Conservation (phyloP, 495 filamentous ascomycete genomes). For the Amniculicola lignicola region DNA sequence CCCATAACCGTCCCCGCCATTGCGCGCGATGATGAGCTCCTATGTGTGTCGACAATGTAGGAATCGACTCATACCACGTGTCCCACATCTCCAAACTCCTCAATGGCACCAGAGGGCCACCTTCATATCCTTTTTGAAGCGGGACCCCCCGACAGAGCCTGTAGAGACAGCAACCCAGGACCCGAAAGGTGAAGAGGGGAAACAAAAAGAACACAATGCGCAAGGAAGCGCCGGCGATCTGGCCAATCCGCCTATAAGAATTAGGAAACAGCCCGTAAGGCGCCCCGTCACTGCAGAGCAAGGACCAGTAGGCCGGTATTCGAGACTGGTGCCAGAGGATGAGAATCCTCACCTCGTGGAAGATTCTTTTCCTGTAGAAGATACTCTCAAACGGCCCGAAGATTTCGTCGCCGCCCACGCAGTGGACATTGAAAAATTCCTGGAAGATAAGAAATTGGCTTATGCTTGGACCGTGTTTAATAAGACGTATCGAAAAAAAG, state of each 20-base stretch:
- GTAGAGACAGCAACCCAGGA: not conserved
- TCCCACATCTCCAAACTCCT: not conserved
- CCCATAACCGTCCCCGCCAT: conserved; percentile 1
- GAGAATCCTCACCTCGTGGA: no score
- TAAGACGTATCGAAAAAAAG: conserved; percentile 21
- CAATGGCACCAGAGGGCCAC: conserved; percentile 29
- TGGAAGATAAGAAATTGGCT: no score
- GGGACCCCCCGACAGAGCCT: not conserved
- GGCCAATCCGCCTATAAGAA: not conserved
- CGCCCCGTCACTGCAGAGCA: no score
- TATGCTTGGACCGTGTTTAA: conserved; percentile 46
- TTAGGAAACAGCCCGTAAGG: no score
- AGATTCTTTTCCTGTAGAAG: no score
- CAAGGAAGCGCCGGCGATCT: no score
- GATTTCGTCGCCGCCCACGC: no score
- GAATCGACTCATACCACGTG: conserved; percentile 17
- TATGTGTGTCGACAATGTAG: conserved; percentile 34
- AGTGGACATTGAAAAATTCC: no score
- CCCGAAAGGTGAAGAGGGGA: not conserved
- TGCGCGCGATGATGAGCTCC: conserved; percentile 24
- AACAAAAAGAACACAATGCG: not conserved
- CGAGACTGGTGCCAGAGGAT: no score
- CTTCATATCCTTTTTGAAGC: conserved; percentile 23
- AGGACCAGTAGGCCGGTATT: no score
- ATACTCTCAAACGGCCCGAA: no score